Evolutionary conservation across 208 protist genomes (phyloP).

Genomic region (Trypanosoma avium): DNA sequence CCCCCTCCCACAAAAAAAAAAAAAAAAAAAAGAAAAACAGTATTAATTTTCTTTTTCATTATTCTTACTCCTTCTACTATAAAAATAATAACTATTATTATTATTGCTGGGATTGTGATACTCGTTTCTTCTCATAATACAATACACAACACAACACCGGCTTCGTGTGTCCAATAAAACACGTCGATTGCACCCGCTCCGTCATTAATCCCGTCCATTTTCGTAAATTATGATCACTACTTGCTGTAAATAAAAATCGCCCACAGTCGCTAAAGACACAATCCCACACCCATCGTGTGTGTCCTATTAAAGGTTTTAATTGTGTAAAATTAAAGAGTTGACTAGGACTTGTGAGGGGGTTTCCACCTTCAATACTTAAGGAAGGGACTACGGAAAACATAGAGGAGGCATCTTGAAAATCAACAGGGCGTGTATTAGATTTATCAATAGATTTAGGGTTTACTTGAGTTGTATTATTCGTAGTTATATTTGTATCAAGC

Average conservation of each 20-base stretch:
- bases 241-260: slow-evolving; percentile 71
- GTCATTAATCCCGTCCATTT: slow-evolving; percentile 71
- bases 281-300: slow-evolving; percentile 88
- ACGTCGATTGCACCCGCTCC: slow-evolving; percentile 62
- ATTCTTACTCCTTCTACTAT: background rate
- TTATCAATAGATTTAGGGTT: background rate
- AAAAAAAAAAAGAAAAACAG: background rate
- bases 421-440: background rate
- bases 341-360: background rate
- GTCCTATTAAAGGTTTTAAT: slow-evolving; percentile 65
- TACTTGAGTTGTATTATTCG: background rate
- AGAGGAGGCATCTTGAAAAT: slow-evolving; percentile 8
- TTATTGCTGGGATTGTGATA: no score
- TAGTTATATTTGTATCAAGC: background rate
- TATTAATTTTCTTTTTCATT: background rate
- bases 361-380: slow-evolving; percentile 12
- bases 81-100: background rate
- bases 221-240: slow-evolving; percentile 74
- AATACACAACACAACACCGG: slow-evolving; percentile 59
- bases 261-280: slow-evolving; percentile 79
- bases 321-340: slow-evolving; percentile 38
- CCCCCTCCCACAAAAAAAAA: no score
- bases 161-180: slow-evolving; percentile 76
- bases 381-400: slow-evolving; percentile 15
- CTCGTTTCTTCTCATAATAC: slow-evolving; percentile 27